Conservation (phyloP, 306 rosid species). For the Crataegus laevigata region DNA sequence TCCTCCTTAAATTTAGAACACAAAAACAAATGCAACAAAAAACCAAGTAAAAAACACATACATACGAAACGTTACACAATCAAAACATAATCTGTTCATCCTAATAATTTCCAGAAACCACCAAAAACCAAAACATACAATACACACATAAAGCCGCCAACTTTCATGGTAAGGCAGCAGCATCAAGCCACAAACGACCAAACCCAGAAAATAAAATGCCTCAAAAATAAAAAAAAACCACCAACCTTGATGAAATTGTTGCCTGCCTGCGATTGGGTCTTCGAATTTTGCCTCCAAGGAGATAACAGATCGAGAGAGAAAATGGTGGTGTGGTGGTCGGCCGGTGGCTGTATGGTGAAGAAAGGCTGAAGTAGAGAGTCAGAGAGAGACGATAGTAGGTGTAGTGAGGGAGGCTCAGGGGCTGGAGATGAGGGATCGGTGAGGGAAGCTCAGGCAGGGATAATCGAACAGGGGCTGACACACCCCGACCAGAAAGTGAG, state of each 20-base stretch:
- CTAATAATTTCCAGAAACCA: neutral
- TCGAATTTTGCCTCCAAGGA: neutral
- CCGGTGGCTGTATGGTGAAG: too few species aligned
- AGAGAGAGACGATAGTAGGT: too few species aligned
- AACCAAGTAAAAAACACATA: neutral
- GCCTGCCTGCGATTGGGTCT: slow-evolving; percentile 3
- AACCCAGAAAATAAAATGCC: neutral
- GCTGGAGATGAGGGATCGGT: too few species aligned
- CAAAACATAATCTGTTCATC: neutral
- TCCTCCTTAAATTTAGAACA: neutral
- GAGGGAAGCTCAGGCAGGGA: too few species aligned
- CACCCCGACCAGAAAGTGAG: too few species aligned
- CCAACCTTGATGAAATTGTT: neutral
- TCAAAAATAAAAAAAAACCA: neutral
- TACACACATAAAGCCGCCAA: neutral
- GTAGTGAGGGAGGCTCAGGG: too few species aligned
- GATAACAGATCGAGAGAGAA: slow-evolving; percentile 5
- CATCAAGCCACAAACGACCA: neutral
- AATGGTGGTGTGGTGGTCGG: too few species aligned
- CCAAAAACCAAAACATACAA: neutral
- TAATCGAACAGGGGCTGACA: too few species aligned
- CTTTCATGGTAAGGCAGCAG: neutral
- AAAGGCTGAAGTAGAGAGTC: too few species aligned
- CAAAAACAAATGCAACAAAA: neutral
- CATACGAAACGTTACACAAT: too few species aligned